These are phyloP conservation scores for Hemileccinum rubropunctum DNA, from an alignment of 768 basidiomycete genomes.

Conservation along the genomic window DNA sequence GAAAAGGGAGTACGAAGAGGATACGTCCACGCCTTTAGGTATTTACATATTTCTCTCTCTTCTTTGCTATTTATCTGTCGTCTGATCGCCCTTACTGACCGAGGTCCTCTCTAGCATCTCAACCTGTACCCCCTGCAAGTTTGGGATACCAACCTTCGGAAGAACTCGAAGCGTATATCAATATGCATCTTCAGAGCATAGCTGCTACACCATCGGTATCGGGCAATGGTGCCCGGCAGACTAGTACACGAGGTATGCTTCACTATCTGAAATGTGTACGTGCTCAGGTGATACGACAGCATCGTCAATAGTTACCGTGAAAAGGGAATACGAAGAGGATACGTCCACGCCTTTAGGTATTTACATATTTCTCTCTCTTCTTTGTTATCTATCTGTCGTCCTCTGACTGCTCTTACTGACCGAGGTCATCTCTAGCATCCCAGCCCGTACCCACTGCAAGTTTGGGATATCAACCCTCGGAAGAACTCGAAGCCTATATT, in stretches of 20 bases:
- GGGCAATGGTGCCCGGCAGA: neutral
- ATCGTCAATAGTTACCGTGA: neutral
- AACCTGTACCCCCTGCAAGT: neutral
- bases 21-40: neutral
- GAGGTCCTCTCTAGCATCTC: neutral
- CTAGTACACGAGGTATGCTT: neutral
- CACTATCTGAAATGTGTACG: neutral
- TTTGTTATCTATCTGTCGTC: neutral
- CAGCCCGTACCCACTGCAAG: too few species aligned
- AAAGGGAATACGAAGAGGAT: slow-evolving; percentile 18
- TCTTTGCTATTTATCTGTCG: neutral
- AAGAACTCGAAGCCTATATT: too few species aligned
- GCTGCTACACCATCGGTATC: neutral
- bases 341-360: neutral
- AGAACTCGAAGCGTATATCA: slow-evolving; percentile 5
- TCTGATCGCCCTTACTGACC: neutral
- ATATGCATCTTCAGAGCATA: neutral
- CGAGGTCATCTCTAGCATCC: neutral
- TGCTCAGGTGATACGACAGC: neutral
- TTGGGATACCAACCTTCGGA: slow-evolving; percentile 7
- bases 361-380: too few species aligned
- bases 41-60: neutral
- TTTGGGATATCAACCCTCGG: too few species aligned
- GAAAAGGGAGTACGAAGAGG: slow-evolving; percentile 19
- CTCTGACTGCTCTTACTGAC: neutral